These are phyloP conservation scores for Penicillium sp. DNA, from an alignment of 2,329 filamentous ascomycete genomes.

Conservation along the genomic window DNA sequence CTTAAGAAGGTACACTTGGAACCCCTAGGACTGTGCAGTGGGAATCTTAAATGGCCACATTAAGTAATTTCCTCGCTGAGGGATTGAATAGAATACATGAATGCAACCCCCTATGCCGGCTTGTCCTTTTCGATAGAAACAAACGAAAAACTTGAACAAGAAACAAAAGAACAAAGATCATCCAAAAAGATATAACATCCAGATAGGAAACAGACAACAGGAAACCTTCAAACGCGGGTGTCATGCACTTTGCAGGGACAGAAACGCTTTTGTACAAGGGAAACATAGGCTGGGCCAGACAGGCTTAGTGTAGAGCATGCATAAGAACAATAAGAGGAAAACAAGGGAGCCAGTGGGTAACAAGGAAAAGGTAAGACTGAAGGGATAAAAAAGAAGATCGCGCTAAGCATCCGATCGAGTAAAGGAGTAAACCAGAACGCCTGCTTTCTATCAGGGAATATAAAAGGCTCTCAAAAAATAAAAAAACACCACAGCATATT, in stretches of 20 bases:
- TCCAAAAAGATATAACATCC: constrained; percentile 11
- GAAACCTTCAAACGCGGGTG: constrained; percentile 13
- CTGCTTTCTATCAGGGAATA: constrained; percentile 42
- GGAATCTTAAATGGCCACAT: constrained; percentile 15
- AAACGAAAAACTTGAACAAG: constrained; percentile 15
- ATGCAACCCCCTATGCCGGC: constrained; percentile 14
- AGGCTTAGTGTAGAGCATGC: constrained; percentile 15
- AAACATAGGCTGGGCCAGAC: constrained; percentile 1
- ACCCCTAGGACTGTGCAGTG: neutral
- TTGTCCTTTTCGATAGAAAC: constrained; percentile 1
- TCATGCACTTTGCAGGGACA: constrained; percentile 17
- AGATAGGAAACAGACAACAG: constrained; percentile 13
- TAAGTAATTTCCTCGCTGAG: constrained; percentile 25
- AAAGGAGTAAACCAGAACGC: constrained; percentile 37
- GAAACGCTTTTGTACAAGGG: constrained; percentile 37
- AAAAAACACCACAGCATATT: constrained; percentile 25
- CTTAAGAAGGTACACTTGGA: neutral
- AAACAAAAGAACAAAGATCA: constrained; percentile 9
- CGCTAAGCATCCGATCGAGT: constrained; percentile 32
- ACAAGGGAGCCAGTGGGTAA: neutral
- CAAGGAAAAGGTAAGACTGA: constrained; percentile 11
- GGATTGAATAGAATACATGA: constrained; percentile 30
- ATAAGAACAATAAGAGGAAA: constrained; percentile 7
- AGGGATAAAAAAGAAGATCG: constrained; percentile 17
- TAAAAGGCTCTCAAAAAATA: constrained; percentile 28